phyloP scores from a whole-genome alignment of 23 red algal genomes.

The Agarophyton chilense region DNA sequence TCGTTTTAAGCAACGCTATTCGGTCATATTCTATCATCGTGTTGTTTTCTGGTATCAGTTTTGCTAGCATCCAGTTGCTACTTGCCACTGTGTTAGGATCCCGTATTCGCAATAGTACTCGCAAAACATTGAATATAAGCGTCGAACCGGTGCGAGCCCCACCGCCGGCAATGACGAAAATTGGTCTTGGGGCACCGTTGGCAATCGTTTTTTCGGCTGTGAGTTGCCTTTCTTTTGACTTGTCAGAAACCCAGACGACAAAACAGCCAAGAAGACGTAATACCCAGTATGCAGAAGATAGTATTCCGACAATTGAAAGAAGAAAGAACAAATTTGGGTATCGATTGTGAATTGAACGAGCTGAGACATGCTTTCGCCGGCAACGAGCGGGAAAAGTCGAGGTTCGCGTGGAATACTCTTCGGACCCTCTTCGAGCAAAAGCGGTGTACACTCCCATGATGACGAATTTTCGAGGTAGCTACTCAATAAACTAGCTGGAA shows the following conservation, averaged over 20 bases:
- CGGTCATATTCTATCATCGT: slow-evolving; percentile 5
- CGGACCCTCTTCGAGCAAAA: background rate
- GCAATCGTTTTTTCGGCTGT: background rate
- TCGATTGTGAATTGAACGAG: background rate
- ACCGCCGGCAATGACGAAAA: slow-evolving; percentile 60
- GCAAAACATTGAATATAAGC: slow-evolving; percentile 57
- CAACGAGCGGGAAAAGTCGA: background rate
- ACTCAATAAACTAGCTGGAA: background rate
- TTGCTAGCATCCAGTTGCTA: slow-evolving; percentile 48
- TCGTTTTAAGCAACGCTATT: slow-evolving; percentile 21
- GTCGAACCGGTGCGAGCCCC: slow-evolving; percentile 62
- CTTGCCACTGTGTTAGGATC: slow-evolving; percentile 71
- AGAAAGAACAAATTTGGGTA: background rate
- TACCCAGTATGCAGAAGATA: background rate
- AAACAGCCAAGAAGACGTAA: background rate
- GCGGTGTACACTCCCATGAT: background rate
- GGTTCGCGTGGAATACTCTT: background rate
- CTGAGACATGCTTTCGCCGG: background rate
- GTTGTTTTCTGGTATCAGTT: slow-evolving; percentile 8
- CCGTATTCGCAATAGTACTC: slow-evolving; percentile 54
- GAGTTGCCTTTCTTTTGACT: background rate
- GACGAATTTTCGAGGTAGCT: background rate
- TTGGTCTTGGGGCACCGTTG: background rate
- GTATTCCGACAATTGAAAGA: background rate
- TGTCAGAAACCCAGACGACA: background rate